A percentile compares a stretch with the other conserved stretches of the same genome.
Evolutionary conservation across 176 grass and related monocot species (phyloP).

Genomic region (Cenchrus purpureus): DNA sequence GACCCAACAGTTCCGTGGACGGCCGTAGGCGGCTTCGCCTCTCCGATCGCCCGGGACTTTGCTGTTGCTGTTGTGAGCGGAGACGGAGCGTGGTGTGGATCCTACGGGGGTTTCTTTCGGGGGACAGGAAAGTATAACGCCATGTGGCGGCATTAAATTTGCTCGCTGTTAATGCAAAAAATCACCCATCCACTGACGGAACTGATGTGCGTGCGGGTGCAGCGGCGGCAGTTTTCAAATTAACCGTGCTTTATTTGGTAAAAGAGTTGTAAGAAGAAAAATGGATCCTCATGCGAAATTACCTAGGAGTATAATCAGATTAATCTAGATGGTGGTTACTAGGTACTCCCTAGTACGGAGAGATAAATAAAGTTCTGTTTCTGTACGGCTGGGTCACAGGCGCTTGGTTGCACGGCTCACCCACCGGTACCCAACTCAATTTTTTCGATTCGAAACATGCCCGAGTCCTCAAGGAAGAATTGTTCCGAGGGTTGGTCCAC

Average conservation of each 20-base stretch:
- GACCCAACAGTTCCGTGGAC: neutral
- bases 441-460: neutral
- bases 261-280: no score
- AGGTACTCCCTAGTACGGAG: no score
- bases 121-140: conserved; percentile 40
- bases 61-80: neutral
- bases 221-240: neutral
- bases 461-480: neutral
- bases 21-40: neutral
- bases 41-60: neutral
- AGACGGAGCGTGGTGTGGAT: neutral
- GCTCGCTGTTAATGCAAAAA: conserved; percentile 22
- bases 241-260: no score
- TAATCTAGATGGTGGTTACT: no score
- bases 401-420: conserved; percentile 24
- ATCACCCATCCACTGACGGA: neutral
- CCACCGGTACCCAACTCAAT: conserved; percentile 32
- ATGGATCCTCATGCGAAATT: no score
- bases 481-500: neutral
- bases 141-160: conserved; percentile 56
- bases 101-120: conserved; percentile 12
- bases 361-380: no score
- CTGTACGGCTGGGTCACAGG: no score
- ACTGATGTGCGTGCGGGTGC: neutral
- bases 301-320: no score